Base-by-base conservation (phyloP, 345 rosid species). In the Passiflora organensis region DNA sequence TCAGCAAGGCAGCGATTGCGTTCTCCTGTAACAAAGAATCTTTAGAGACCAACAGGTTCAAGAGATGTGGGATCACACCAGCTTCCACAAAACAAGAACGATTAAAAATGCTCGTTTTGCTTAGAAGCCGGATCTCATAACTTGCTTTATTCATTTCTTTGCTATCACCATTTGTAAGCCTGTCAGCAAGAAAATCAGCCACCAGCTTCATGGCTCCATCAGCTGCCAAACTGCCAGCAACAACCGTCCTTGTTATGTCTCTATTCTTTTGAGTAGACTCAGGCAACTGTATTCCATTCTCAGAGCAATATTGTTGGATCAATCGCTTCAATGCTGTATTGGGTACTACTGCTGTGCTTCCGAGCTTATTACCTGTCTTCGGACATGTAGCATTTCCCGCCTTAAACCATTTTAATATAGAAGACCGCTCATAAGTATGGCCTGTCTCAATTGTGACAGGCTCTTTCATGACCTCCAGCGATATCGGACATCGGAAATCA, bases 61-160 rank as follows among this genome's bases (percentile, higher is more conserved):
- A 57, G 0, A 87, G 62, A 60, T 52, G 50, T 16, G 77, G 75
- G 17, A 82, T 68, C 38, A 51, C 50, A 14, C 95, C 86, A 47
- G 82, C 74, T 72, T 85, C 95, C 47, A 80, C 78, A 60, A 85
- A 76, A 71, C 95, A 82, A 73, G 80, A 74, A 56, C 91, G 68
- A 60, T 71, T 74, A 64, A 83, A 85, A 73, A 78, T 65, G 78
- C 73, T 85, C 48, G 75, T 54, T 60, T 87, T 91, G 36, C 84
- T 76, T 41, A 85, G 85, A 60, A 83, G 42, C 55, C 94, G 76
- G 48, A 85, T 73, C 79, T 87, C 95, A 17, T 75, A 73, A 53
- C 81, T 77, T 0, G 85, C 87, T 48, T 71, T 83, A 32, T 59
- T 72, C 66, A 44, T 76, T 70, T 74, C 85, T 48, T 56, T 46